Evolutionary conservation across 2,329 filamentous ascomycete species (phyloP), one percentile per base, ranked within the genome.

Genomic region (Cercospora nicotianae): DNA sequence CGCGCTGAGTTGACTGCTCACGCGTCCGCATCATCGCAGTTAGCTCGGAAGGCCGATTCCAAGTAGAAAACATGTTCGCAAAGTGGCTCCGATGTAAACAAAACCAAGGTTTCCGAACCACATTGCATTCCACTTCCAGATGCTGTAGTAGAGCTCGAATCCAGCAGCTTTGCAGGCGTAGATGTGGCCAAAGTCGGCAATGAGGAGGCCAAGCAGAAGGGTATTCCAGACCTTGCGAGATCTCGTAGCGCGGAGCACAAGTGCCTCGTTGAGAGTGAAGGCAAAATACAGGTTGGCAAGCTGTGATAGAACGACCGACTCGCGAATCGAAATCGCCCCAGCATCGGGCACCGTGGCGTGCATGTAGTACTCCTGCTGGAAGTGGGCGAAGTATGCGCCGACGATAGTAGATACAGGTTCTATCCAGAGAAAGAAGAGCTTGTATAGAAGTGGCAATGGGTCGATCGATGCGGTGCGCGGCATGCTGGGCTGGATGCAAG

Each of bases 181-280:
- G 65, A 94, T 80, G 78, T 94, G 91, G 3, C 91, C 91, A 36
- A 93, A 77, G 78, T 94, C 91, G n/a, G 90, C 91, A 16, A 94
- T 77, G 33, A 94, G 83, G 67, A 94, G 81, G 42, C 86, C 88
- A 57, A 90, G 80, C 4, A 94, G 81, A 28, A 94, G 83, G 1
- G 86, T 83, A 71, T 82, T 84, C 91, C 91, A 94, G 66, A 94
- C 91, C 26, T 83, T 82, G 36, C 89, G 75, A 80, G 93, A 89
- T 60, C 82, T 81, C 6, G 91, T 92, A 16, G 86, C 84, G 51
- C 92, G 88, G 71, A 94, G 84, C 12, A 94, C 89, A 26, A 93
- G 80, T 1, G 90, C 90, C 80, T 95, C 91, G 80, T 91, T 92
- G 75, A 94, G 80, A 65, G 90, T 87, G 78, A 94, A 92, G 67